A percentile compares a stretch with the other conserved stretches of the same genome.
Conservation (phyloP, 441 rosid species). For the Biscutella laevigata region DNA sequence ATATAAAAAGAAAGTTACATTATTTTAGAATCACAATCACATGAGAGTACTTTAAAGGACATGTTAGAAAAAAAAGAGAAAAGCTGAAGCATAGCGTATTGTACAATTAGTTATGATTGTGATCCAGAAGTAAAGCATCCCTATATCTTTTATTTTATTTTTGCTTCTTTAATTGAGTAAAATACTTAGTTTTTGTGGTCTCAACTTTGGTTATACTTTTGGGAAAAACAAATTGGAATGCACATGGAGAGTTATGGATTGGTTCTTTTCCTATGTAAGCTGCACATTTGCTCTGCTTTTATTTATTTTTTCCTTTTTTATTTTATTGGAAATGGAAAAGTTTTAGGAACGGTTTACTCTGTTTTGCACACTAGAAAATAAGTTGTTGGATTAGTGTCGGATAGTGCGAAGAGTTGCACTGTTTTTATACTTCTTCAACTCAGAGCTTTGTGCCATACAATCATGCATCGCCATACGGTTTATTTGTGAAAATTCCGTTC, state of each 20-base stretch:
- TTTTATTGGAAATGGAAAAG: too few species aligned
- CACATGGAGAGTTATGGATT: conserved; percentile 25
- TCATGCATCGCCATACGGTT: too few species aligned
- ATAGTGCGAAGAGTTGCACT: too few species aligned
- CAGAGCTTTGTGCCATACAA: too few species aligned
- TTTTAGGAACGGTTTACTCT: too few species aligned
- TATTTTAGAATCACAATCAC: conserved; percentile 24
- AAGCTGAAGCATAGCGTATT: conserved; percentile 18
- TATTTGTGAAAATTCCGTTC: too few species aligned
- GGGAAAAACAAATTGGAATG: conserved; percentile 2
- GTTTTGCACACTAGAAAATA: too few species aligned
- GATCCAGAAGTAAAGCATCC: conserved; percentile 27
- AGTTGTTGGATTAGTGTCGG: too few species aligned
- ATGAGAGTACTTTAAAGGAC: conserved; percentile 14
- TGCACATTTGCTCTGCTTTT: conserved; percentile 23
- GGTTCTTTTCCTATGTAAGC: conserved; percentile 24
- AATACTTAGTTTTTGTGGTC: conserved; percentile 23
- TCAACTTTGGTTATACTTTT: conserved; percentile 18
- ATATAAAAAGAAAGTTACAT: conserved; percentile 10
- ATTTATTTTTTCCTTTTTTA: too few species aligned
- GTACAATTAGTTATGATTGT: conserved; percentile 22
- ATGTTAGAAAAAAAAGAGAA: background rate
- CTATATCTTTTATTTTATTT: background rate
- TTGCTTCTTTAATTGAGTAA: background rate
- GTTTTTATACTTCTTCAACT: too few species aligned